phyloP scores from a whole-genome alignment of 805 yeast species.

The Maudiozyma bulderi region DNA sequence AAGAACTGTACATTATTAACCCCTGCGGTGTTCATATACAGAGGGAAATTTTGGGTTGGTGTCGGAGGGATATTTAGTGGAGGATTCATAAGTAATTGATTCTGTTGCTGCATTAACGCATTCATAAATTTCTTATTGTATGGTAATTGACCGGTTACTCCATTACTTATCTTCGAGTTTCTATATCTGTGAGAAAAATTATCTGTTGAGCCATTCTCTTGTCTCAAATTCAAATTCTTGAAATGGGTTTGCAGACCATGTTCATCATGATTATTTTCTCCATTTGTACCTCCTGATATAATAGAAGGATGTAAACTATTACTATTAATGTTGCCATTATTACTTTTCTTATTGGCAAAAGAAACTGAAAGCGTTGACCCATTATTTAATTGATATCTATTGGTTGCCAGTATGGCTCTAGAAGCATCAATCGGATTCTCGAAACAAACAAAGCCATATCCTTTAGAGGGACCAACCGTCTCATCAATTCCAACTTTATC shows the following conservation, averaged over 20 bases:
- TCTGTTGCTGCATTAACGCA: constrained; percentile 20
- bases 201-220: neutral
- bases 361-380: constrained; percentile 56
- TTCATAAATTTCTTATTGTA: constrained; percentile 21
- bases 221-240: neutral
- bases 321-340: neutral
- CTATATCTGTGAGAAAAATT: neutral
- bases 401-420: constrained; percentile 51
- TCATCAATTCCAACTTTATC: neutral
- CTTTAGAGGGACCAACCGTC: constrained; percentile 38
- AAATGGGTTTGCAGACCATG: too few relatives aligned
- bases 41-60: neutral
- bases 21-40: neutral
- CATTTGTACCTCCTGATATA: too few relatives aligned
- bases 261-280: too few relatives aligned
- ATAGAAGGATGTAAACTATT: neutral
- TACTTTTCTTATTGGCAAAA: constrained; percentile 47
- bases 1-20: neutral
- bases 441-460: constrained; percentile 77
- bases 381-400: constrained; percentile 31
- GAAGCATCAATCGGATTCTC: constrained; percentile 57
- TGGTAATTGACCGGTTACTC: constrained; percentile 1
- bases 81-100: constrained; percentile 1
- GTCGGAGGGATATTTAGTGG: neutral
- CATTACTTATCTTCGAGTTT: neutral